Evolutionary conservation across 768 basidiomycete species (phyloP), one percentile per base, ranked within the genome.

Genomic region (Clavaria fumosa): DNA sequence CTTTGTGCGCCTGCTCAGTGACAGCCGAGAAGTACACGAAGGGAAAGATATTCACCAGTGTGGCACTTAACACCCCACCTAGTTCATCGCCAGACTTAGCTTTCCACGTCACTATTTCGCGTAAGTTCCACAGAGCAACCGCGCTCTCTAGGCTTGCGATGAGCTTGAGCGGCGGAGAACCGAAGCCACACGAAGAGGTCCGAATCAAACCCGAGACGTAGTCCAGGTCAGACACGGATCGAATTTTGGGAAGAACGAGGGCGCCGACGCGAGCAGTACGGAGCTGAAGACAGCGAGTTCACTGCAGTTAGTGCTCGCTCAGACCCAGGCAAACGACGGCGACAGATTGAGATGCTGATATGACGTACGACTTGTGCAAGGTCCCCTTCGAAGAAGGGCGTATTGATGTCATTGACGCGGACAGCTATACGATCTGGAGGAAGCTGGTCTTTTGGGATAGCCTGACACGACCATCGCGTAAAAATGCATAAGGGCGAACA

Each of bases 71-170:
- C 21, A 52, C 48, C 9, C 78, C 74, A 12, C 76, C 78, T 5
- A 50, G 51, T 28, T 55, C 52, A 11, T 55, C 59, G 1, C 68
- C 71, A 36, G 58, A 57, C 23, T 63, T 57, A 3, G 67, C 72
- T 38, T 63, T 69, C 78, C 83, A 86, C 5, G 55, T 52, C 0
- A 80, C 84, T 43, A 93, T 90, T 4, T 65, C 61, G 2, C 72
- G 66, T 1, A 90, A 50, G 48, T 75, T 72, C 53, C 73, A 66
- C 38, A 86, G 60, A 2, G 71, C 74, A 35, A 60, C 63, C 1
- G 89, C 88, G 48, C 82, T 91, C 55, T 95, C 89, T 28, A 93
- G 74, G 50, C 83, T 86, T 0, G 83, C 76, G 4, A 95, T 63
- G 20, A 93, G 64, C 31, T 66, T 59, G 31, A 81, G 52, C 1